Evolutionary conservation across 352 stramenopile species (phyloP), one percentile per base, ranked within the genome.

Genomic region (Hyphochytrium catenoides): DNA sequence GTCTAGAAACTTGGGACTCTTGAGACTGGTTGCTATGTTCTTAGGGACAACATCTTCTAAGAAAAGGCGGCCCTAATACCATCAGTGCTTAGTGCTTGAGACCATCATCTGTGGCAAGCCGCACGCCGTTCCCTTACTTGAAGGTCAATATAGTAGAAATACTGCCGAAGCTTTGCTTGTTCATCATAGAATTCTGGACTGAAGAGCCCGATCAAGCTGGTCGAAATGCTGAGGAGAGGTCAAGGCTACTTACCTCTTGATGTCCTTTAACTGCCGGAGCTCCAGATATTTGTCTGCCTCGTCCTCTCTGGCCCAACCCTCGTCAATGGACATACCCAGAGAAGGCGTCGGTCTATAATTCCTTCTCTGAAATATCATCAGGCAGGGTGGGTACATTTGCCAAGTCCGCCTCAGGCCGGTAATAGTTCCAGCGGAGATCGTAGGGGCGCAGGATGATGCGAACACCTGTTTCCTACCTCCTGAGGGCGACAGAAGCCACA

Each of bases 91-190:
- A 30, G 26, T 15, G 15, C 12, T 30, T 12, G 12, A 12, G 15
- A 30, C 26, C 26, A 15, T 30, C 30, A 16, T 11, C 14, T 7
- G 1, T 8, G 15, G 1, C 14, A 18, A 17, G 4, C 14, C 26
- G 18, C 16, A 31, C 7, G 20, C 4, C 11, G n/a, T 8, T 14
- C 9, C 17, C 28, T 2, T 21, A 75, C 62, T 50, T 81, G 67
- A 17, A 81, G 44, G 38, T 81, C 67, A 28, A 81, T 54, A 44
- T 78, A 75, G 45, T 81, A 81, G 49, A 81, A 81, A 34, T 81
- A 81, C 33, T 60, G 48, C 23, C 62, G 56, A 17, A 62, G 48
- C 6, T 62, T 39, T 11, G 44, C 59, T 24, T 81, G 64, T 19
- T 32, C 18, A n/a, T 75, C 62, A 34, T 81, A 81, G 25, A 81